These are phyloP conservation scores for Papiliotrema flavescens DNA, from an alignment of 1,284 basidiomycete species.

Conservation along the genomic window DNA sequence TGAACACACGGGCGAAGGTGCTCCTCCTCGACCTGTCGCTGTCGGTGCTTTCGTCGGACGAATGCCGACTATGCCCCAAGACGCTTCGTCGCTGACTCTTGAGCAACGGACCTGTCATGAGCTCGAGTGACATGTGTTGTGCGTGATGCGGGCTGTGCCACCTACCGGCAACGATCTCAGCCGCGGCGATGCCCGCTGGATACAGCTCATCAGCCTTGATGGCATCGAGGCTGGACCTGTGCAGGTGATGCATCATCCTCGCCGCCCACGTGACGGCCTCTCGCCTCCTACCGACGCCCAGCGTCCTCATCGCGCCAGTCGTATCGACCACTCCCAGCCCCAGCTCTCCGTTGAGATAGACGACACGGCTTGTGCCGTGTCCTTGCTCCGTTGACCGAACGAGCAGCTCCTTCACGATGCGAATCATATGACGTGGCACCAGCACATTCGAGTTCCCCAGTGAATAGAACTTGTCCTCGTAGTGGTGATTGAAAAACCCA, in stretches of 20 bases:
- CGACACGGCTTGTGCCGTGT: conserved; percentile 22
- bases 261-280: conserved; percentile 19
- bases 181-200: conserved; percentile 32
- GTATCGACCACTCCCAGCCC: conserved; percentile 2
- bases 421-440: conserved; percentile 36
- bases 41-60: conserved; percentile 21
- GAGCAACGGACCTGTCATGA: conserved; percentile 2
- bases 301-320: conserved; percentile 19
- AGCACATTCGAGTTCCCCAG: conserved; percentile 35
- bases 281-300: conserved; percentile 1
- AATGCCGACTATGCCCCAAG: conserved; percentile 12
- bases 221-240: too few relatives aligned
- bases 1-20: conserved; percentile 6
- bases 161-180: conserved; percentile 43
- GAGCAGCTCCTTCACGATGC: conserved; percentile 36
- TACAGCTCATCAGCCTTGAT: conserved; percentile 20
- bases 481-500: conserved; percentile 1
- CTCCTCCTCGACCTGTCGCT: conserved; percentile 4
- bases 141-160: conserved; percentile 3
- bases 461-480: conserved; percentile 31
- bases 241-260: conserved; percentile 13
- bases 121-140: background rate
- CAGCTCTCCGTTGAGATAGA: conserved; percentile 39
- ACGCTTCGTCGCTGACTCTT: too few relatives aligned
- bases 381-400: conserved; percentile 6